Conservation (phyloP, 345 rosid species). For the Adansonia digitata region DNA sequence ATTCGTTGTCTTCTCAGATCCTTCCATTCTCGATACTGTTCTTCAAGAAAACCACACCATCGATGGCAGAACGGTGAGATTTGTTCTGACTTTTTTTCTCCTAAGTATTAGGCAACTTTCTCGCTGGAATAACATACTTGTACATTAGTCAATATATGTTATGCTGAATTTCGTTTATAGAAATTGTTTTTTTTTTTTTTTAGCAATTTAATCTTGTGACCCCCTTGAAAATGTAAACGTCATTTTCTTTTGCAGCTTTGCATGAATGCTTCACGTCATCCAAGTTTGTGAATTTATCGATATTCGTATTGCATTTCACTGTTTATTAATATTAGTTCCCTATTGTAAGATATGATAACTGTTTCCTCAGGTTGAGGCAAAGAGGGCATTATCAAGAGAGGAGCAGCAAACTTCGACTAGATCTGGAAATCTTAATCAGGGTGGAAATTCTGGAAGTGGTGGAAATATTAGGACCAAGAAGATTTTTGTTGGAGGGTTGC, state of each 20-base stretch:
- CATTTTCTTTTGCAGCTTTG: no score
- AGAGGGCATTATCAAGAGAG: slow-evolving; percentile 92
- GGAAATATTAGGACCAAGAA: slow-evolving; percentile 77
- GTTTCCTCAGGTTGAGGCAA: slow-evolving; percentile 76
- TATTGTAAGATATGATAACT: background rate
- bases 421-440: slow-evolving; percentile 47
- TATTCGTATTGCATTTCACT: background rate
- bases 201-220: no score
- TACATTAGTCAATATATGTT: no score
- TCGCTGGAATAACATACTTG: no score
- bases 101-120: no score
- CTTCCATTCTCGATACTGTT: background rate
- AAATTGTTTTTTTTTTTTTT: no score
- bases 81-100: background rate
- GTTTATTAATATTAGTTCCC: background rate
- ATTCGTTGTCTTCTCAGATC: slow-evolving; percentile 78
- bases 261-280: no score
- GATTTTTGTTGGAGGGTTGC: slow-evolving; percentile 97
- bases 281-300: background rate
- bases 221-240: no score
- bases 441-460: slow-evolving; percentile 55
- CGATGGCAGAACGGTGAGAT: slow-evolving; percentile 73
- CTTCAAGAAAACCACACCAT: slow-evolving; percentile 25
- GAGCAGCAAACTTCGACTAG: slow-evolving; percentile 75
- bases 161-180: no score